These are phyloP conservation scores for Alternaria sp. DNA, from an alignment of 2,329 filamentous ascomycete species.

Conservation along the genomic window DNA sequence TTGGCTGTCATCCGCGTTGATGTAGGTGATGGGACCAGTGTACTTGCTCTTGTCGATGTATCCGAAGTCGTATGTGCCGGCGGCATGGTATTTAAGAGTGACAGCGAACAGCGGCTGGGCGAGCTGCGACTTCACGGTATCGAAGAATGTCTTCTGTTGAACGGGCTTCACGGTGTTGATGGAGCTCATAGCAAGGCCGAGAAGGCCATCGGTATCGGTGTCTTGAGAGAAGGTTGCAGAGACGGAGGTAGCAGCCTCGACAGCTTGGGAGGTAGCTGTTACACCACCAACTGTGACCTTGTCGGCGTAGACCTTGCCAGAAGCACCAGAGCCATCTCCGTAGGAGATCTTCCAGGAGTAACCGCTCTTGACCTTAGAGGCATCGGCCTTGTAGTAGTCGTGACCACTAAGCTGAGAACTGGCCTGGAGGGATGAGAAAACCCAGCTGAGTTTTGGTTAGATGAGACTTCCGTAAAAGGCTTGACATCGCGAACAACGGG, in stretches of 20 bases:
- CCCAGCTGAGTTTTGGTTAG: slow-evolving; percentile 63
- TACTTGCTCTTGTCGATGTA: slow-evolving; percentile 68
- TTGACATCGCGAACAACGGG: neutral
- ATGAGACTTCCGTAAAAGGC: too few relatives aligned
- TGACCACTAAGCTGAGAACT: slow-evolving; percentile 63
- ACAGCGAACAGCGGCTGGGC: slow-evolving; percentile 66
- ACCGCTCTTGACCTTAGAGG: slow-evolving; percentile 58
- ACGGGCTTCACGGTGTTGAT: slow-evolving; percentile 66
- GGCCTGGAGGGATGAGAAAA: slow-evolving; percentile 69
- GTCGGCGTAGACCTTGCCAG: slow-evolving; percentile 72
- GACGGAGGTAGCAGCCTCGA: slow-evolving; percentile 70
- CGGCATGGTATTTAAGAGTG: slow-evolving; percentile 61
- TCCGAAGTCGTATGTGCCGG: slow-evolving; percentile 65
- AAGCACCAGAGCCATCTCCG: slow-evolving; percentile 70
- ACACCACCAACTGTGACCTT: slow-evolving; percentile 69
- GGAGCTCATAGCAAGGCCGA: slow-evolving; percentile 67
- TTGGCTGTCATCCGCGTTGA: slow-evolving; percentile 63
- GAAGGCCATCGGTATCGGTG: slow-evolving; percentile 65
- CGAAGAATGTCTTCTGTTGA: slow-evolving; percentile 67
- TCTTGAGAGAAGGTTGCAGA: slow-evolving; percentile 64
- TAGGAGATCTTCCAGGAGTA: slow-evolving; percentile 69
- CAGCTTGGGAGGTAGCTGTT: slow-evolving; percentile 67
- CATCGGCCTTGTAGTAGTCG: slow-evolving; percentile 63
- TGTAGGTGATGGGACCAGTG: slow-evolving; percentile 66
- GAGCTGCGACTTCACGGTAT: slow-evolving; percentile 64